phyloP scores from a whole-genome alignment of 2,329 filamentous ascomycete genomes.

The Colletotrichum ledebouriae region DNA sequence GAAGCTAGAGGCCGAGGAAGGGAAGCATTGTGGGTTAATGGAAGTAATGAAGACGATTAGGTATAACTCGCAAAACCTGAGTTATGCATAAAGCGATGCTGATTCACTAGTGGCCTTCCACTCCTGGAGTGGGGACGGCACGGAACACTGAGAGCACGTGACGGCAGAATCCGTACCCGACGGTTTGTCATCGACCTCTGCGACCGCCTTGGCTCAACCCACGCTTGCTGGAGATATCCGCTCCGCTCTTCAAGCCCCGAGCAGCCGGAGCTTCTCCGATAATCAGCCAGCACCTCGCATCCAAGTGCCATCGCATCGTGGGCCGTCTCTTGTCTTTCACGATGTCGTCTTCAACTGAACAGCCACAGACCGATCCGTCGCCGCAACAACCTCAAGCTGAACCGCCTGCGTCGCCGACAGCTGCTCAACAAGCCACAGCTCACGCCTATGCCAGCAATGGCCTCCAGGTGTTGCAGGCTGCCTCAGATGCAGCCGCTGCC shows the following conservation, averaged over 20 bases:
- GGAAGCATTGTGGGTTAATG: too few species aligned
- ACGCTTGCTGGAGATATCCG: slow-evolving; percentile 2
- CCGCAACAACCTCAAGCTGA: slow-evolving; percentile 39
- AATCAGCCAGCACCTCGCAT: slow-evolving; percentile 55
- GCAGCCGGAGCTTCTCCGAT: slow-evolving; percentile 57
- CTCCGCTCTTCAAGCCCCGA: slow-evolving; percentile 19
- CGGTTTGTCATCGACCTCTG: too few species aligned
- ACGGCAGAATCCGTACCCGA: too few species aligned
- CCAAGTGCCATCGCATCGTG: slow-evolving; percentile 24
- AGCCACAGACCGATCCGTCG: slow-evolving; percentile 23
- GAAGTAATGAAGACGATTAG: too few species aligned
- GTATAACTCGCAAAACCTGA: too few species aligned
- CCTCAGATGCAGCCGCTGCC: slow-evolving; percentile 59
- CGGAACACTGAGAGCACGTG: too few species aligned
- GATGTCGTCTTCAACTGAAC: slow-evolving; percentile 26
- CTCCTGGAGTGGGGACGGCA: too few species aligned
- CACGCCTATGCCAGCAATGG: slow-evolving; percentile 62
- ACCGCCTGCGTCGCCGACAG: slow-evolving; percentile 43
- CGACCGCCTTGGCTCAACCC: not conserved
- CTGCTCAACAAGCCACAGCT: slow-evolving; percentile 47
- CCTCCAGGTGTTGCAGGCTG: slow-evolving; percentile 60
- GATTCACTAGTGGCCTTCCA: too few species aligned
- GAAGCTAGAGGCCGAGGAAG: too few species aligned
- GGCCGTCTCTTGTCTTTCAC: slow-evolving; percentile 14
- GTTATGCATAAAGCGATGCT: too few species aligned